Percentiles rank a stretch among this genome's conserved stretches.
Conservation (phyloP, 768 basidiomycete species). For the Kwoniella pini region DNA sequence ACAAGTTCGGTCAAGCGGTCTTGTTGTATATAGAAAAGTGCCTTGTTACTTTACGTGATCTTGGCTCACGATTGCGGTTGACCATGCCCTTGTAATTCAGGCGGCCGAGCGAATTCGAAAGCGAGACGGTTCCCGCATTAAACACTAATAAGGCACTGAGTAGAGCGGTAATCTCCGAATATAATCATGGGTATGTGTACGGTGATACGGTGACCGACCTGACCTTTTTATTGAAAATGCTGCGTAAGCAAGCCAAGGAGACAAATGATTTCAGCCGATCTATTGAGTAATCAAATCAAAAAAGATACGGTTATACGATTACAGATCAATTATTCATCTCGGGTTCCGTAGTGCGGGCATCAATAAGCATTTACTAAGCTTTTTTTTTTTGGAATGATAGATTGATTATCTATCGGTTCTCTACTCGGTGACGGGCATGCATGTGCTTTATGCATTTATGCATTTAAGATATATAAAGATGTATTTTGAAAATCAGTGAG, state of each 20-base stretch:
- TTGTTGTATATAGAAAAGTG: background rate
- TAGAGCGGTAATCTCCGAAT: background rate
- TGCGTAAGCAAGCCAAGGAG: too few species aligned
- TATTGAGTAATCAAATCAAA: too few species aligned
- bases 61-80: background rate
- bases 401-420: background rate
- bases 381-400: background rate
- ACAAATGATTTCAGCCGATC: too few species aligned
- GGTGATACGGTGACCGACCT: background rate
- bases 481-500: background rate
- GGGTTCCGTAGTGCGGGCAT: too few species aligned
- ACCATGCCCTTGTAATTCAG: background rate
- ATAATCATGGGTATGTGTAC: background rate
- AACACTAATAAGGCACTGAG: background rate
- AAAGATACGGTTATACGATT: too few species aligned
- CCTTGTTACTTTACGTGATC: background rate
- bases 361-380: too few species aligned
- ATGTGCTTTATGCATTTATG: background rate
- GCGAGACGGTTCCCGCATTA: background rate
- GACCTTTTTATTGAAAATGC: too few species aligned
- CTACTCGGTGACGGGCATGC: background rate
- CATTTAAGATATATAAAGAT: constrained; percentile 2
- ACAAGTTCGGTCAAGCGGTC: constrained; percentile 8
- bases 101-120: constrained; percentile 7
- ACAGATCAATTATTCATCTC: too few species aligned